These are phyloP conservation scores for Lantana camara DNA, from an alignment of 257 asterid genomes.

Conservation along the genomic window DNA sequence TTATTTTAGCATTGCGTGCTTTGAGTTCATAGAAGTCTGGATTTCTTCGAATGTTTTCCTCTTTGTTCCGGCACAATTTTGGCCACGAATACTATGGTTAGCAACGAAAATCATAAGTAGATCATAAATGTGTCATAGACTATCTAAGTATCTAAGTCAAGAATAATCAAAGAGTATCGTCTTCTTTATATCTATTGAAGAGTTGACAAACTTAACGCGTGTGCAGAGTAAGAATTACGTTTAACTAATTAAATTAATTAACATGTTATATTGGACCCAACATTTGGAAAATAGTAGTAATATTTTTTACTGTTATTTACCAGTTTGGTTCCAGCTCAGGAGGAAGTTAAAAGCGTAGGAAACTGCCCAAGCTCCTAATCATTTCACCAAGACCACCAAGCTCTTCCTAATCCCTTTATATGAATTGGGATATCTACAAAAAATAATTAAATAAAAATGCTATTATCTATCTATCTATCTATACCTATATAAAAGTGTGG, in stretches of 20 bases:
- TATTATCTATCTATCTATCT: too few relatives aligned
- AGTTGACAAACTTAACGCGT: too few relatives aligned
- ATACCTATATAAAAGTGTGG: too few relatives aligned
- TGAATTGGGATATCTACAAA: slow-evolving; percentile 75
- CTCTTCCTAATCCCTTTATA: slow-evolving; percentile 83
- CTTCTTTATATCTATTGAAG: too few relatives aligned
- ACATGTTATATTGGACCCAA: background rate
- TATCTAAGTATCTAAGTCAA: background rate
- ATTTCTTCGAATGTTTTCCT: slow-evolving; percentile 86
- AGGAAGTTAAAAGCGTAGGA: slow-evolving; percentile 82
- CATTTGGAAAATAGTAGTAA: too few relatives aligned
- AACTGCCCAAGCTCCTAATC: slow-evolving; percentile 90
- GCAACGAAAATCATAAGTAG: slow-evolving; percentile 53
- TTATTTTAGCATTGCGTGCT: background rate
- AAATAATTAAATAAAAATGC: background rate
- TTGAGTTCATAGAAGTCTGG: slow-evolving; percentile 60
- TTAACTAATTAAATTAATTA: too few relatives aligned
- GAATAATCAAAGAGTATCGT: too few relatives aligned
- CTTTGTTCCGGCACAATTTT: slow-evolving; percentile 84
- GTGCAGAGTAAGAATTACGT: too few relatives aligned
- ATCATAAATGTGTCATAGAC: slow-evolving; percentile 59
- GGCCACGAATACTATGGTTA: slow-evolving; percentile 62
- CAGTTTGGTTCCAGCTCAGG: slow-evolving; percentile 75
- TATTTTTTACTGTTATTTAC: too few relatives aligned
- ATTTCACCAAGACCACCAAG: slow-evolving; percentile 72